Base-by-base conservation (phyloP, 2,329 filamentous ascomycete species). In the Aaosphaeria pasadenensis region DNA sequence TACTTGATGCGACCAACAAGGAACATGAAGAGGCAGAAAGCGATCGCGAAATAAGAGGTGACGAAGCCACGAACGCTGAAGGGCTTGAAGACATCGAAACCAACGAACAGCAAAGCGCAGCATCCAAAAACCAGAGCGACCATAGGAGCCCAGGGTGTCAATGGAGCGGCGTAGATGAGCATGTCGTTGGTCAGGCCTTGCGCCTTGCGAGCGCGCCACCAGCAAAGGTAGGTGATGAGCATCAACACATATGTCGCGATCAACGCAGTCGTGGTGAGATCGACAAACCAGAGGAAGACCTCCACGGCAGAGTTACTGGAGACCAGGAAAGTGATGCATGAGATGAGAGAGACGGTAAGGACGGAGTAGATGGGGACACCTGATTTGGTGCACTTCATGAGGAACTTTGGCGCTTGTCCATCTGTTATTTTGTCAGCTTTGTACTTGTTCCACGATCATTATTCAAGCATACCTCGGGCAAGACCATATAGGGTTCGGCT, bases 231-330 rank as follows among this genome's bases (percentile, higher is more conserved):
- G 7, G 83, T 76, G 51, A 84, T 72, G 50, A 76, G 77, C 52
- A 78, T 76, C 52, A 71, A 73, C 53, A 76, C 73, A 80, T 79
- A 83, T 7, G 75, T 78, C 49, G 81, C 78, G 56, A 80, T 71
- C 7, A 76, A 77, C 0, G 76, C 76, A 5, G 77, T 75, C 49
- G 77, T 88, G 30, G 82, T 85, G 44, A 89, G 77, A 66, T 87
- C 87, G 61, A 84, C 78, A 67, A 89, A 87, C 83, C 86, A 89
- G 39, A 73, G 72, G 66, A 89, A 89, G 28, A 78, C 67, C 11
- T 71, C 67, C 46, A 71, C 71, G 11, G 74, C 73, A 31, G 68
- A 71, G 44, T 66, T 74, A 11, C 69, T 73, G 30, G 76, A 70
- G 48, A 74, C 77, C 52, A 81, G 71, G 56, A 77, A 81, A 4